Conservation (phyloP, 345 rosid species). For the Citrus glauca region DNA sequence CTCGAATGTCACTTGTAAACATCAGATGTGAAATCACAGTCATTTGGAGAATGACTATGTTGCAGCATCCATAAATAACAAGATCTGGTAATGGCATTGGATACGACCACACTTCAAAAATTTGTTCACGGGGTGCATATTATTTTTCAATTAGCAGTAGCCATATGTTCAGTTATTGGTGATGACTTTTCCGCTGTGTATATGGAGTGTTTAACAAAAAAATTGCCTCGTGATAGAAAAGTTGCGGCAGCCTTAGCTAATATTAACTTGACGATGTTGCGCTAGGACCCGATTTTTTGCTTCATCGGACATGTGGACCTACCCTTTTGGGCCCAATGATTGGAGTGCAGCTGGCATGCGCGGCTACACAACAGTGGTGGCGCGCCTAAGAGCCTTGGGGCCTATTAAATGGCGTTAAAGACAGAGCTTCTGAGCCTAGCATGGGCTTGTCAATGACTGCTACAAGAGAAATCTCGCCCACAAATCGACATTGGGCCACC, state of each 20-base stretch:
- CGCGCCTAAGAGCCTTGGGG: conserved; percentile 28
- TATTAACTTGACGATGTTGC: background rate
- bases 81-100: no score
- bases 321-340: conserved; percentile 29
- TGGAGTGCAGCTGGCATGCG: conserved; percentile 25
- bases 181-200: no score
- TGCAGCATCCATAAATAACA: background rate
- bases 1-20: conserved; percentile 29
- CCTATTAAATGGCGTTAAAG: conserved; percentile 21
- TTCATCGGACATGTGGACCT: conserved; percentile 16
- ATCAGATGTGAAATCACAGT: background rate
- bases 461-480: conserved; percentile 20
- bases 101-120: no score
- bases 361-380: conserved; percentile 29
- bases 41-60: background rate
- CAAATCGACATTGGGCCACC: conserved; percentile 32
- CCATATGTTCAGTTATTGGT: no score
- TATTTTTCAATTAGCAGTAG: no score
- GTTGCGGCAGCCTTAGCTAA: background rate
- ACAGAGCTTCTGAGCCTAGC: conserved; percentile 25
- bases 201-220: no score
- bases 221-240: no score
- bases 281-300: background rate
- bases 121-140: no score
- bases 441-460: conserved; percentile 31